phyloP scores from a whole-genome alignment of 208 protist species.

The Porcisia hertigi region DNA sequence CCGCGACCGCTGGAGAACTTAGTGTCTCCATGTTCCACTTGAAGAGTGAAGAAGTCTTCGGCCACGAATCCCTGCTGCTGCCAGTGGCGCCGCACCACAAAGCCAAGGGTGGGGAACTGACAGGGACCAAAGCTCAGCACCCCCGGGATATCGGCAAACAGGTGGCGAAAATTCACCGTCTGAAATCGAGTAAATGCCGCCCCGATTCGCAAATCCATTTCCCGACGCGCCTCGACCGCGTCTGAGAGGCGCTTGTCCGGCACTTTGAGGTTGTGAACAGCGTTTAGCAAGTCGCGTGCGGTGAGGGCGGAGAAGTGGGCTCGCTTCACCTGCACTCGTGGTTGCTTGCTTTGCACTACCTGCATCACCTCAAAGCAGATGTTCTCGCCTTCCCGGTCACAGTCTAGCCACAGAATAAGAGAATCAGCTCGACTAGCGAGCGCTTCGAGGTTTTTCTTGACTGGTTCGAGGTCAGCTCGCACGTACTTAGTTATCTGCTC shows the following conservation, averaged over 20 bases:
- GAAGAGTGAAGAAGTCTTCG: conserved; percentile 75
- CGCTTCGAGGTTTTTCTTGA: conserved; percentile 80
- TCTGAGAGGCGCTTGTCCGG: conserved; percentile 90
- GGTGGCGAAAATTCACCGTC: conserved; percentile 77
- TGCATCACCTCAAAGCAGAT: conserved; percentile 97
- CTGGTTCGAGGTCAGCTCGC: conserved; percentile 57
- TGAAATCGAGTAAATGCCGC: conserved; percentile 96
- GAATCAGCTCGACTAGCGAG: conserved; percentile 63
- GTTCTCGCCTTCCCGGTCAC: conserved; percentile 97
- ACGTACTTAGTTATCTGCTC: conserved; percentile 83
- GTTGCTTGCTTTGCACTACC: conserved; percentile 54
- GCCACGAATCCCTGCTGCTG: conserved; percentile 83
- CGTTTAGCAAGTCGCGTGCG: conserved; percentile 73
- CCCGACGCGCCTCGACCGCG: conserved; percentile 94
- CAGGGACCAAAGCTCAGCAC: conserved; percentile 95
- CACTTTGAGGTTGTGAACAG: conserved; percentile 76
- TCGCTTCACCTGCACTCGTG: conserved; percentile 59
- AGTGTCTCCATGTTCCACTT: conserved; percentile 56
- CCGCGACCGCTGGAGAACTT: conserved; percentile 69
- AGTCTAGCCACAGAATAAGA: conserved; percentile 96
- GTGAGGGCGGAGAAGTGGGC: conserved; percentile 94
- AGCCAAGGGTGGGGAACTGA: conserved; percentile 96
- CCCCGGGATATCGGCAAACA: conserved; percentile 66
- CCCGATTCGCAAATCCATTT: conserved; percentile 96
- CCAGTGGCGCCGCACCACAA: conserved; percentile 91